Base-by-base conservation (phyloP, 495 filamentous ascomycete genomes). In the Hyaloscypha variabilis region DNA sequence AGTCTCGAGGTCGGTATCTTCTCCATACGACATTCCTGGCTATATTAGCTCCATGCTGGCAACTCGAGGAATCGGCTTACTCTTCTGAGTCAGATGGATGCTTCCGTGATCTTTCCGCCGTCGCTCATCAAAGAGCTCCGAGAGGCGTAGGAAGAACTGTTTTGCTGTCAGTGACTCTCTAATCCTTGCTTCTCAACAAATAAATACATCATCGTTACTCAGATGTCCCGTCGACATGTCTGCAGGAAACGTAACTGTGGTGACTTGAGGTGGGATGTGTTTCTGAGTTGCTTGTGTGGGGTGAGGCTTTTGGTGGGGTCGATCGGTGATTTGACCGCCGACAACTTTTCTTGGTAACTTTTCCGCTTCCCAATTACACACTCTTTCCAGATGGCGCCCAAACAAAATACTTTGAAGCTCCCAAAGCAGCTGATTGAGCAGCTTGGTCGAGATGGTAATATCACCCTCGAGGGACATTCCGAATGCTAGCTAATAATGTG, bases 141-240 rank as follows among this genome's bases (percentile, higher is more conserved):
- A 76, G 62, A 99, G 90, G 66, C 86, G 84, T 63, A 82, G 73
- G 83, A 99, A 96, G 87, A 99, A 99, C 93, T 98, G 73, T 39
- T n/a, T 57, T 54, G 61, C 23, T 51, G 55, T 70, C 53, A 69
- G 62, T 56, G 19, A 62, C 8, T 72, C 51, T 72, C 73, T 55
- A 69, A 63, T 59, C 26, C n/a, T 19, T 56, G 55, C 6, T 58
- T 1, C 17, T 52, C 26, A 1, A 14, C 24, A 21, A 28, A 53
- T 24, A 54, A 64, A 36, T 80, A 93, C 92, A 83, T 93, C 90
- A 61, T 93, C 90, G 70, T 93, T 88, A 72, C 77, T 87, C 68
- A 93, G 64, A 75, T 87, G 88, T 29, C 69, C 68, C 42, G 77
- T 74, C 29, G 81, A 67, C 86, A 89, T 89, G 31, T 68, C 76